phyloP scores from a whole-genome alignment of 257 asterid genomes.

The Thymus mandschuricus region DNA sequence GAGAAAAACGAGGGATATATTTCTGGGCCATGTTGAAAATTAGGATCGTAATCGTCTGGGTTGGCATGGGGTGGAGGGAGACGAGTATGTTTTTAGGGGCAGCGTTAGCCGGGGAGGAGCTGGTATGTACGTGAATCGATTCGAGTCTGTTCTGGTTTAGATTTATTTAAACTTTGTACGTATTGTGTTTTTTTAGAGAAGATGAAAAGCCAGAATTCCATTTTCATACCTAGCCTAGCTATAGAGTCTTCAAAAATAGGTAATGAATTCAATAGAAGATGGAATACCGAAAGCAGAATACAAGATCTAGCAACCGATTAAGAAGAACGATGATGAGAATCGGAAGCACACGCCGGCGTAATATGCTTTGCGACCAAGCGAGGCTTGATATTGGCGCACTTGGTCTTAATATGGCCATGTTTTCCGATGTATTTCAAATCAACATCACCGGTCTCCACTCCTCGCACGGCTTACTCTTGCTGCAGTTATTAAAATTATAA shows the following conservation, averaged over 20 bases:
- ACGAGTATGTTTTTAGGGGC: no score
- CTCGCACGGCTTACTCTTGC: constrained; percentile 51
- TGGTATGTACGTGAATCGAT: no score
- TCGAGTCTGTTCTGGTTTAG: no score
- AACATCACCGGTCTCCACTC: constrained; percentile 46
- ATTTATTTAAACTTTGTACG: no score
- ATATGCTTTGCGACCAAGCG: constrained; percentile 40
- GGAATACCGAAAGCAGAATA: no score
- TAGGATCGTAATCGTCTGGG: no score
- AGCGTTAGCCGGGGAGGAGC: no score
- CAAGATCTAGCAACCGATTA: background rate
- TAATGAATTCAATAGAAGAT: background rate
- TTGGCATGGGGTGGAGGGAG: no score
- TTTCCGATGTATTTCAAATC: constrained; percentile 43
- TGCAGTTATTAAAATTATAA: no score
- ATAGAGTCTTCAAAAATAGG: no score
- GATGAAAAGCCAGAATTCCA: background rate
- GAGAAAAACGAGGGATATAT: background rate
- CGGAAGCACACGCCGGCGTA: constrained; percentile 36
- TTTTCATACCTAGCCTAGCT: background rate
- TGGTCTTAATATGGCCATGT: constrained; percentile 30
- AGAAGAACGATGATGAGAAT: background rate
- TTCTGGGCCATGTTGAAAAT: background rate
- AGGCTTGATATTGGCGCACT: constrained; percentile 49
- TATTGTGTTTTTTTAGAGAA: no score